These are phyloP conservation scores for Asclepias syriaca DNA, from an alignment of 257 asterid genomes.

Conservation along the genomic window DNA sequence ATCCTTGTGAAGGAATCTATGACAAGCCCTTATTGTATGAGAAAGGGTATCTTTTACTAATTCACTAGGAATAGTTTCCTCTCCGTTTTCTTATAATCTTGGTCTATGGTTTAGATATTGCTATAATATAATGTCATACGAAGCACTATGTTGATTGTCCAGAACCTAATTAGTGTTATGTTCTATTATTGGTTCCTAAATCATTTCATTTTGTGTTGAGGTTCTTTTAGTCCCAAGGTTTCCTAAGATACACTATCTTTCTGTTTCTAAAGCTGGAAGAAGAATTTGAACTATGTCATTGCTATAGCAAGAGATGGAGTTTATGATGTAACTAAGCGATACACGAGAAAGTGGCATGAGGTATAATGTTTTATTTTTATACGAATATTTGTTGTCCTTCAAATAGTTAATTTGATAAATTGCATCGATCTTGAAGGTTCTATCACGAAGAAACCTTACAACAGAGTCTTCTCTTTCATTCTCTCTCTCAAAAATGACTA, in stretches of 20 bases:
- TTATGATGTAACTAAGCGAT: constrained; percentile 89
- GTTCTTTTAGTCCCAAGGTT: not conserved
- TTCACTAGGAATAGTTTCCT: constrained; percentile 4
- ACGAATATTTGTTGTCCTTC: constrained; percentile 12
- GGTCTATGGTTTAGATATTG: constrained; percentile 1
- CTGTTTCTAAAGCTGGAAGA: constrained; percentile 66
- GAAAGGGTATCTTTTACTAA: constrained; percentile 63
- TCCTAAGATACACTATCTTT: not conserved
- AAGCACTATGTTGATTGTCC: not conserved
- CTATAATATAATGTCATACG: not conserved
- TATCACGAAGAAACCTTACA: constrained; percentile 59
- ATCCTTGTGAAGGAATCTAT: constrained; percentile 94
- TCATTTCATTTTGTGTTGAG: not conserved
- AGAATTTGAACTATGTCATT: constrained; percentile 64
- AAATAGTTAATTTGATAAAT: not conserved
- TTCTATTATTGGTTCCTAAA: not conserved
- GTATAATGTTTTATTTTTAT: constrained; percentile 28
- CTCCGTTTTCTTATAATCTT: not conserved
- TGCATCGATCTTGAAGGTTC: constrained; percentile 43
- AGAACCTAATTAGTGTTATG: not conserved
- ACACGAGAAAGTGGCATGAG: constrained; percentile 91
- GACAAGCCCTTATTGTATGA: constrained; percentile 90
- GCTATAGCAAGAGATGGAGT: constrained; percentile 82
- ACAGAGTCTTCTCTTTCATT: constrained; percentile 57
- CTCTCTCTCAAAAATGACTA: constrained; percentile 46